These are phyloP conservation scores for Pichia exigua DNA, from an alignment of 805 yeast species.

Conservation along the genomic window DNA sequence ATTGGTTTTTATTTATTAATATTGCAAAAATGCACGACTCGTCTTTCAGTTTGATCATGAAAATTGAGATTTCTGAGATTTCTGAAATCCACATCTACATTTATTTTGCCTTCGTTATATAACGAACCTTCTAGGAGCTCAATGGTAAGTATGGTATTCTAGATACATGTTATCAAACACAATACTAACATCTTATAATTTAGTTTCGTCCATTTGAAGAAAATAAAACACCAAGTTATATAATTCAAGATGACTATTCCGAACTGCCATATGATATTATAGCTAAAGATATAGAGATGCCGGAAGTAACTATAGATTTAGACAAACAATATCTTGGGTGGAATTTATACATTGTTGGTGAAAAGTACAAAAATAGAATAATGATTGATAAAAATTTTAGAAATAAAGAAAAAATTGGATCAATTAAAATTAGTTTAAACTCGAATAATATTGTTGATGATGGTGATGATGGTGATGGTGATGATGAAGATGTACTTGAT, in stretches of 20 bases:
- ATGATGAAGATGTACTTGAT: no score
- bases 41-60: neutral
- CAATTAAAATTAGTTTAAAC: neutral
- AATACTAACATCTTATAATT: slow-evolving; percentile 1
- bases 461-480: neutral
- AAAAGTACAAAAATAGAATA: neutral
- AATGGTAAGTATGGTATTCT: neutral
- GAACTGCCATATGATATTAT: slow-evolving; percentile 7
- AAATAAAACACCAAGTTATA: slow-evolving; percentile 38
- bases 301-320: neutral
- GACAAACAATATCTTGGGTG: neutral
- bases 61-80: neutral
- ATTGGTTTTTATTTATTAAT: no score
- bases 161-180: neutral
- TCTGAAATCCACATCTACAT: no score
- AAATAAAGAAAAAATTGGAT: slow-evolving; percentile 1
- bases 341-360: slow-evolving; percentile 1
- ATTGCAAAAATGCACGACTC: neutral
- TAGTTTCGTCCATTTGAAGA: slow-evolving; percentile 45
- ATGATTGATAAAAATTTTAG: neutral
- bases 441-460: neutral
- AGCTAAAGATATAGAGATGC: slow-evolving; percentile 3
- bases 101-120: neutral
- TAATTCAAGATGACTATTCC: slow-evolving; percentile 25
- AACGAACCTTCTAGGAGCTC: neutral